Percentiles rank a stretch among this genome's conserved stretches.
Conservation (phyloP, 305 asterid species). For the Nicotiana rustica region DNA sequence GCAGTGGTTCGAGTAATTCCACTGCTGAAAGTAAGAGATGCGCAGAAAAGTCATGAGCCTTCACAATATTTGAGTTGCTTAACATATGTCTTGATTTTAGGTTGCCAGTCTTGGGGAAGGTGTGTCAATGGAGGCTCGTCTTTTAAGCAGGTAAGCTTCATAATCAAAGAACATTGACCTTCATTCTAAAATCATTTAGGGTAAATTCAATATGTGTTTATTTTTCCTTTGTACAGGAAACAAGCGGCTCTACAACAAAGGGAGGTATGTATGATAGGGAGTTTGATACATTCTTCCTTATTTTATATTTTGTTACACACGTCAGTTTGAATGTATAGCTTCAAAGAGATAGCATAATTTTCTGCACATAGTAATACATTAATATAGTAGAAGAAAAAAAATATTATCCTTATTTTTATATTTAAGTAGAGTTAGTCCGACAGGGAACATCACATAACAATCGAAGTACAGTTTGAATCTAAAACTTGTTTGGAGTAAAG, state of each 20-base stretch:
- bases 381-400: neutral
- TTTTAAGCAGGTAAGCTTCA: constrained; percentile 76
- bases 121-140: constrained; percentile 89
- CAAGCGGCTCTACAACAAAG: constrained; percentile 94
- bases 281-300: neutral
- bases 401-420: neutral
- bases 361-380: neutral
- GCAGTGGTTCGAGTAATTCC: neutral
- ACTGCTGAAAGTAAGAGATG: neutral
- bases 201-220: constrained; percentile 21
- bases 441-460: neutral
- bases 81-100: constrained; percentile 45
- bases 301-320: neutral
- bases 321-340: neutral
- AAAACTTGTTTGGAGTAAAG: neutral
- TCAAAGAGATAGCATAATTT: neutral
- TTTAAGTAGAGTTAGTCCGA: neutral
- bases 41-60: neutral
- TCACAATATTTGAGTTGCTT: neutral
- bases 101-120: constrained; percentile 94
- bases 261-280: constrained; percentile 60
- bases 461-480: neutral
- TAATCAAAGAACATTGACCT: neutral
- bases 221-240: constrained; percentile 61
- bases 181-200: neutral